phyloP scores from a whole-genome alignment of 2,329 filamentous ascomycete genomes.

The Aspergillus pseudoterreus region DNA sequence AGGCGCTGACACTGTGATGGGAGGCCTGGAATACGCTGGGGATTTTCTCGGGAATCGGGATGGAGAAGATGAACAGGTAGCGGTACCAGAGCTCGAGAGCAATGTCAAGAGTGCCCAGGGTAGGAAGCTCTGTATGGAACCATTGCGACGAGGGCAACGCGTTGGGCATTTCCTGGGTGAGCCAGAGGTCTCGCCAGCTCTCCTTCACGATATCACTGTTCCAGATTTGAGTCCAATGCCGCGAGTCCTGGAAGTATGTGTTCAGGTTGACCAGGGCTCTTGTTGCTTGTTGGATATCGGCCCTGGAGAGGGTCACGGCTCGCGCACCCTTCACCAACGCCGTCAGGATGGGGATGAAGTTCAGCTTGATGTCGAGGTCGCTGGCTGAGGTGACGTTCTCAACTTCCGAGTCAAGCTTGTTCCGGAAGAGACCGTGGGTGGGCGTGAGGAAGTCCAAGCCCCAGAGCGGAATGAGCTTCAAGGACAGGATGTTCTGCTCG shows the following conservation, averaged over 20 bases:
- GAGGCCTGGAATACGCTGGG: slow-evolving; percentile 62
- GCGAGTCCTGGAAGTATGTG: slow-evolving; percentile 48
- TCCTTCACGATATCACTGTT: slow-evolving; percentile 42
- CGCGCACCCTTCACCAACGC: slow-evolving; percentile 50
- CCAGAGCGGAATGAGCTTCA: slow-evolving; percentile 55
- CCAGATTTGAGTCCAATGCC: slow-evolving; percentile 49
- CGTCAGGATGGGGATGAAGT: slow-evolving; percentile 53
- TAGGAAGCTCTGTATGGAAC: slow-evolving; percentile 38
- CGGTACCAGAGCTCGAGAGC: slow-evolving; percentile 40
- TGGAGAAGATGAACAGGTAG: slow-evolving; percentile 55
- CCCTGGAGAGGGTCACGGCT: slow-evolving; percentile 40
- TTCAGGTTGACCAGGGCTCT: slow-evolving; percentile 49
- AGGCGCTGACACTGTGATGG: slow-evolving; percentile 59
- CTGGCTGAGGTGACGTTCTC: slow-evolving; percentile 45
- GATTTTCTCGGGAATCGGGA: slow-evolving; percentile 53
- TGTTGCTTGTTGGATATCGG: slow-evolving; percentile 44
- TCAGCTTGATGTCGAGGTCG: slow-evolving; percentile 48
- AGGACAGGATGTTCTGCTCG: slow-evolving; percentile 52
- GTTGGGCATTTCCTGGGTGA: slow-evolving; percentile 43
- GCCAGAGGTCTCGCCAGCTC: slow-evolving; percentile 47
- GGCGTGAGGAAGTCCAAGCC: slow-evolving; percentile 52
- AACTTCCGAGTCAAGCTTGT: slow-evolving; percentile 51
- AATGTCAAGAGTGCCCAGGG: slow-evolving; percentile 32
- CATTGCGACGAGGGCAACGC: slow-evolving; percentile 33
- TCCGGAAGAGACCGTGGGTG: slow-evolving; percentile 53